These are phyloP conservation scores for Chenopodium quinoa DNA, from an alignment of 148 eudicot species.

Conservation along the genomic window DNA sequence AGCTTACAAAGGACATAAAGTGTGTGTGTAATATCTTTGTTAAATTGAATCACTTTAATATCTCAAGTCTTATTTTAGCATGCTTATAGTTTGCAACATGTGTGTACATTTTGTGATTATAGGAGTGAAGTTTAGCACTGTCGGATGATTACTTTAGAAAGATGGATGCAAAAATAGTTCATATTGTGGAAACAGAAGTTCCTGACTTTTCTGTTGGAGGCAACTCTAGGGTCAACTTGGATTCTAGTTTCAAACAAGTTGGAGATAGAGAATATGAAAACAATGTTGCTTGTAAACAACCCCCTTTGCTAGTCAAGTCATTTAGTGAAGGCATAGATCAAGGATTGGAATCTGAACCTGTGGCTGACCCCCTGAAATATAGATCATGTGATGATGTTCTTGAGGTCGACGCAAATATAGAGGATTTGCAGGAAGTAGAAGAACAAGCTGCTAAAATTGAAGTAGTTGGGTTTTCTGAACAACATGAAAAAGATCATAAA, in stretches of 20 bases:
- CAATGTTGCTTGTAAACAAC: background rate
- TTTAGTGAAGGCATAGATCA: background rate
- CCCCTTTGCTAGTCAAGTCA: constrained; percentile 3
- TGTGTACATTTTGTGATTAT: background rate
- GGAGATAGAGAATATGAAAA: background rate
- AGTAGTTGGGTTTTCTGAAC: constrained; percentile 18
- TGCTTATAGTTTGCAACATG: background rate
- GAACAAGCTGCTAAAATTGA: constrained; percentile 17
- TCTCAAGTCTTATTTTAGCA: background rate
- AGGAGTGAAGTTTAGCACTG: background rate
- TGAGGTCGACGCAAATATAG: constrained; percentile 15
- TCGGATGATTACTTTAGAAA: background rate
- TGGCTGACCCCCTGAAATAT: background rate
- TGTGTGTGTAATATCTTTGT: background rate
- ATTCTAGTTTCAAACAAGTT: background rate
- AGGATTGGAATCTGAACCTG: background rate
- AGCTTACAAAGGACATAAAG: background rate
- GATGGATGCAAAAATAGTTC: constrained; percentile 7
- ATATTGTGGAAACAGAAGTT: background rate
- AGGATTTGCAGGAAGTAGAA: constrained; percentile 21
- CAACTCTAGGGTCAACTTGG: background rate
- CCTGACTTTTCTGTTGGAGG: background rate
- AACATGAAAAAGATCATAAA: background rate
- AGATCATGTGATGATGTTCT: constrained; percentile 7
- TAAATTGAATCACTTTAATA: background rate